These are phyloP conservation scores for Scutellaria minor DNA, from an alignment of 257 asterid species.

Conservation along the genomic window DNA sequence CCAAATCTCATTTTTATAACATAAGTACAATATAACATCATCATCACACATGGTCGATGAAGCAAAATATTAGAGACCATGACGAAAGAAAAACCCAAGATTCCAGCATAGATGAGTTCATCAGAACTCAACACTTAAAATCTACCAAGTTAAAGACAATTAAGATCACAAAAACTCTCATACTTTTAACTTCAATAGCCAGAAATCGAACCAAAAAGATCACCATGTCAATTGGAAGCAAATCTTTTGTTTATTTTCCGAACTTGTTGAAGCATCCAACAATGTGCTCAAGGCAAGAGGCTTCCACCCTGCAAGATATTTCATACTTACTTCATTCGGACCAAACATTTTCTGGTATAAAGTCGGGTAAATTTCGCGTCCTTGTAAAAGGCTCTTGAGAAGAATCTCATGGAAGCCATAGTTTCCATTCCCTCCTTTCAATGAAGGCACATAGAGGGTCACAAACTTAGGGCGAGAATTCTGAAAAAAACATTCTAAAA, in stretches of 20 bases:
- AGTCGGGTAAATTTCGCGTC: neutral
- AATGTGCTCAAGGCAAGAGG: neutral
- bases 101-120: neutral
- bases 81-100: neutral
- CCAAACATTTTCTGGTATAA: neutral
- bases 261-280: neutral
- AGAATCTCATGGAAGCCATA: neutral
- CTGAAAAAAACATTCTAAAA: neutral
- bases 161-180: neutral
- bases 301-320: neutral
- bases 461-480: conserved; percentile 25
- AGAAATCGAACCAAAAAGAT: neutral
- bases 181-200: neutral
- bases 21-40: too few species aligned
- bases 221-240: conserved; percentile 3
- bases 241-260: neutral
- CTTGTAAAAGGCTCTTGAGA: too few species aligned
- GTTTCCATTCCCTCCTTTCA: too few species aligned
- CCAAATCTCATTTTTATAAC: too few species aligned
- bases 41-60: too few species aligned
- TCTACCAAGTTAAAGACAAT: neutral
- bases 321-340: neutral
- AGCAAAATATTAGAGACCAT: too few species aligned
- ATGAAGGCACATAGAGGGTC: neutral
- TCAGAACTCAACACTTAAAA: neutral